These are phyloP conservation scores for Mortierella alpina DNA, from an alignment of 192 early-diverging fungal species.

Conservation along the genomic window DNA sequence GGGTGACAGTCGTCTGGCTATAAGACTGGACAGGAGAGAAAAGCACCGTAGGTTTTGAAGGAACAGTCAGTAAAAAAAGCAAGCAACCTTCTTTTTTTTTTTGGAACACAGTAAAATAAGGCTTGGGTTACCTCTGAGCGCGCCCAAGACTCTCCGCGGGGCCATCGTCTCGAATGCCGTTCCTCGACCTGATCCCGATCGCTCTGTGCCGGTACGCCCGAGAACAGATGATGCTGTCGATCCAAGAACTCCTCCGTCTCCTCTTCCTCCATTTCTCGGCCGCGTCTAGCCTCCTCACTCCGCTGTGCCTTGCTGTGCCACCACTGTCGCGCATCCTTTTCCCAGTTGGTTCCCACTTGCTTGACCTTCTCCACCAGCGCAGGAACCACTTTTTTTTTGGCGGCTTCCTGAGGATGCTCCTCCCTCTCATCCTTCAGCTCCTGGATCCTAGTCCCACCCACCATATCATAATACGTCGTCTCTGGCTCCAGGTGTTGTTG, in stretches of 20 bases:
- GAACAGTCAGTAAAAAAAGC: not conserved
- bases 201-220: slow-evolving; percentile 2
- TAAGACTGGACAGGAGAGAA: slow-evolving; percentile 20
- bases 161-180: slow-evolving; percentile 26
- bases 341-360: slow-evolving; percentile 43
- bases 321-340: slow-evolving; percentile 44
- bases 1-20: slow-evolving; percentile 39
- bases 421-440: slow-evolving; percentile 24
- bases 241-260: not conserved
- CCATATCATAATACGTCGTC: not conserved
- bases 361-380: slow-evolving; percentile 51
- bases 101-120: too few relatives aligned
- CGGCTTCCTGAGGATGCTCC: slow-evolving; percentile 3
- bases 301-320: slow-evolving; percentile 22
- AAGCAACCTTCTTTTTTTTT: not conserved
- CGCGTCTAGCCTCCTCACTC: not conserved
- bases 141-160: slow-evolving; percentile 31
- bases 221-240: slow-evolving; percentile 36
- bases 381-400: slow-evolving; percentile 18
- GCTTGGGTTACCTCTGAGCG: slow-evolving; percentile 17
- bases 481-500: not conserved
- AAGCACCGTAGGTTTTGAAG: not conserved
- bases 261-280: not conserved
- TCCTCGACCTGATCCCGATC: slow-evolving; percentile 24
- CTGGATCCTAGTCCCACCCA: slow-evolving; percentile 7